Base-by-base conservation (phyloP, 2,329 filamentous ascomycete genomes). In the Dothidotthia symphoricarpi region DNA sequence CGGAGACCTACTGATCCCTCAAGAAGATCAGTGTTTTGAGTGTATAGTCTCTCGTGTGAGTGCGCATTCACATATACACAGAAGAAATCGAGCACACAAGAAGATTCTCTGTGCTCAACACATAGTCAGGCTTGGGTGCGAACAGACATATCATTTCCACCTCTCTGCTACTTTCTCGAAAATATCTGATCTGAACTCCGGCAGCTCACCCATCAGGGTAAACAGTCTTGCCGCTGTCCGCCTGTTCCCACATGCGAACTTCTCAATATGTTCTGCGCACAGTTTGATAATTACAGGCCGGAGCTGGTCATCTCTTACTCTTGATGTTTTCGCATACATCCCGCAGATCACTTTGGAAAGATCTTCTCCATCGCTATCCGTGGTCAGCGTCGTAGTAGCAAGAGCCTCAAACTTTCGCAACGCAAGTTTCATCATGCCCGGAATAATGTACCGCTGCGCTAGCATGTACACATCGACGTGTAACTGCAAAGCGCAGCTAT, bases 401-500 rank as follows among this genome's bases (percentile, higher is more conserved):
- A 55, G 46, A 7, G 49, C 37, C 33, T 61, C 51, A 28, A 61
- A 63, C 22, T 63, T 63, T 10, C 59, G 43, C 6, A 53, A 34
- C 19, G 58, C 51, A 11, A 61, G 44, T 19, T 43, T 39, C 25
- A 53, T 57, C 17, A 63, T 26, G 0, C 58, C 58, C 4, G 55
- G 36, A 24, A 61, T 49, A 9, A 47, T 48, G 28, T 63, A 63
- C 12, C 57, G 41, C 31, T 59, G 53, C 22, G 58, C 59, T 10
- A 63, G 49, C 33, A 61, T 51, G 28, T 55, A 61, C 0, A 61
- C 47, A 15, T 61, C 51, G 15, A 61, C 51, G 24, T 63, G 59
- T 19, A 53, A 54, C 24, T 43, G 42, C 3, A 61, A 41, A 9
- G 58, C 49, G 14, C 9, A 6, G 9, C 19, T 9, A 5, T 22